phyloP scores from a whole-genome alignment of 345 rosid genomes.

The Hibiscus mutabilis region DNA sequence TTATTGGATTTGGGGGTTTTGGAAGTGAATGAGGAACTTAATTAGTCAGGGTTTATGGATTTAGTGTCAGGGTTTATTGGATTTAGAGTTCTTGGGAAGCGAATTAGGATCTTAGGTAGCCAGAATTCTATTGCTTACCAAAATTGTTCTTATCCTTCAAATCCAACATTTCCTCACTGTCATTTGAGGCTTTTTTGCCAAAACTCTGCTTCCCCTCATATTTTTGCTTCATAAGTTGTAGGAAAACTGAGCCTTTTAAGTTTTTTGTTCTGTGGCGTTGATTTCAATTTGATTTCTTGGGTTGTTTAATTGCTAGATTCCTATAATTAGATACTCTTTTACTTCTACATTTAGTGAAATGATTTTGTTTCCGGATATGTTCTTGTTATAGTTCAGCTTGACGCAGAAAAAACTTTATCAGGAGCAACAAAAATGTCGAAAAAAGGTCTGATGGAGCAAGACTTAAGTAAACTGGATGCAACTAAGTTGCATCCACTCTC shows the following conservation, averaged over 20 bases:
- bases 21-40: not conserved
- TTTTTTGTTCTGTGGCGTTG: not conserved
- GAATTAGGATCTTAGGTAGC: not conserved
- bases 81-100: not conserved
- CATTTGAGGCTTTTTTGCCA: not conserved
- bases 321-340: not conserved
- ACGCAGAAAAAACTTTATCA: not conserved
- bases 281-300: not conserved
- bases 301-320: not conserved
- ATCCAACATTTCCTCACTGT: not conserved
- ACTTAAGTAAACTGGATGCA: constrained; percentile 78
- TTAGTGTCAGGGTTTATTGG: not conserved
- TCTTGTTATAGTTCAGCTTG: not conserved
- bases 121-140: not conserved
- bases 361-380: not conserved
- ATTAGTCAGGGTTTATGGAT: too few relatives aligned
- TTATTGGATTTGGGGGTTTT: too few relatives aligned
- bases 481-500: constrained; percentile 81
- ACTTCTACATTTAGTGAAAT: not conserved
- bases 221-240: not conserved
- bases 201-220: not conserved
- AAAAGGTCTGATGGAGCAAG: constrained; percentile 96
- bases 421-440: constrained; percentile 50
- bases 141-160: not conserved
- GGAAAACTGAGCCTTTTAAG: not conserved